These are phyloP conservation scores for Ottelia alismoides DNA, from an alignment of 106 monocot species.

Conservation along the genomic window DNA sequence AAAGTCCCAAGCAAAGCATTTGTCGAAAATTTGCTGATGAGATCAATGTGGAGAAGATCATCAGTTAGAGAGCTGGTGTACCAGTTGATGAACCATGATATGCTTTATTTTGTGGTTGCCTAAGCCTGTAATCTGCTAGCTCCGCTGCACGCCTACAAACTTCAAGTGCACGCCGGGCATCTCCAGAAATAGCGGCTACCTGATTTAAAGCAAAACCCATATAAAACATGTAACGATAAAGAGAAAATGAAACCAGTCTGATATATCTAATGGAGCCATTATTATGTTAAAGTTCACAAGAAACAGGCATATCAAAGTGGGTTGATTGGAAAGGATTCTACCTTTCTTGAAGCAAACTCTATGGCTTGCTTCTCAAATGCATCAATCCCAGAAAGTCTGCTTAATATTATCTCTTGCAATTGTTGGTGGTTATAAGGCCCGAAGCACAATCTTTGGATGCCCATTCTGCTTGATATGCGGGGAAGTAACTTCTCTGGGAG, in stretches of 20 bases:
- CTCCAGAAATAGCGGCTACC: conserved; percentile 99
- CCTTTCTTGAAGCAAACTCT: conserved; percentile 97
- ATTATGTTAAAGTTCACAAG: not conserved
- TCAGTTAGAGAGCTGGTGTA: too few relatives aligned
- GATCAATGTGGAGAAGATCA: too few relatives aligned
- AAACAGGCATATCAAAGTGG: not conserved
- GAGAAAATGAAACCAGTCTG: too few relatives aligned
- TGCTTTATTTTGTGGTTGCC: conserved; percentile 29
- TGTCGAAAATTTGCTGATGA: not conserved
- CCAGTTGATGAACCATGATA: too few relatives aligned
- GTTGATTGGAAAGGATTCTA: not conserved
- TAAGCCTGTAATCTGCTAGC: conserved; percentile 64
- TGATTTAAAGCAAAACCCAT: conserved; percentile 13
- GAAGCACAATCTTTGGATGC: conserved; percentile 91
- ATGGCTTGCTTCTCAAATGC: conserved; percentile 82
- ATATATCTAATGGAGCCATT: not conserved
- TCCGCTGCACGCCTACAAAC: conserved; percentile 93
- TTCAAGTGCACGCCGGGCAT: conserved; percentile 95
- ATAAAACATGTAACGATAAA: too few relatives aligned
- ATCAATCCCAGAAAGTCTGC: conserved; percentile 65
- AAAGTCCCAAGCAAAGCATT: not conserved
- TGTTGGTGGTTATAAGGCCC: conserved; percentile 83
- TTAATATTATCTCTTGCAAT: conserved; percentile 76
- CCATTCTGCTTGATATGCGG: conserved; percentile 97
- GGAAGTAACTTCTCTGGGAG: conserved; percentile 91